Conservation (phyloP, 2,329 filamentous ascomycete genomes). For the Rugonectria rugulosa region DNA sequence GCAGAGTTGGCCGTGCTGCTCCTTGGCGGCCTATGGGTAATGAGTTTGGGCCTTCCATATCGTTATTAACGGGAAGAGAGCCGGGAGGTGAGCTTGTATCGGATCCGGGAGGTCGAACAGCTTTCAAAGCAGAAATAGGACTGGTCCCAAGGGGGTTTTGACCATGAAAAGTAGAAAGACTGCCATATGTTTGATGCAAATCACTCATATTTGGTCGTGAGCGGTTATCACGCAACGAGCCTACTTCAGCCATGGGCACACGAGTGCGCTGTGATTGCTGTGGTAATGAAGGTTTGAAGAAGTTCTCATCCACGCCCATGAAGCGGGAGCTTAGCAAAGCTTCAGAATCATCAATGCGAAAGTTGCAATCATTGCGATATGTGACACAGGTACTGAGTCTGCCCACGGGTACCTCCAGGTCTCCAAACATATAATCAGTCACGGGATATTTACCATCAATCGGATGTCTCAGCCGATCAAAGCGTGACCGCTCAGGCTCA, state of each 20-base stretch:
- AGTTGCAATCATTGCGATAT: constrained; percentile 89
- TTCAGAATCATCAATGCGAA: constrained; percentile 91
- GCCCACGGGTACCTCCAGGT: constrained; percentile 86
- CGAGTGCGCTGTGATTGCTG: constrained; percentile 55
- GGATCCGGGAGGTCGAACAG: constrained; percentile 68
- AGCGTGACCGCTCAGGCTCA: constrained; percentile 59
- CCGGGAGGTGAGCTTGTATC: constrained; percentile 67
- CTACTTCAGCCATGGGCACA: constrained; percentile 62
- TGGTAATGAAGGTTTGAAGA: constrained; percentile 80
- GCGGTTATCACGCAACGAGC: constrained; percentile 77
- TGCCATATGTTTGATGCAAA: constrained; percentile 83
- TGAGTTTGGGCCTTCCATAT: constrained; percentile 58
- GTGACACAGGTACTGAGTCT: constrained; percentile 81
- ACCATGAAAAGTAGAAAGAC: constrained; percentile 89
- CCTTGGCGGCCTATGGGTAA: constrained; percentile 56
- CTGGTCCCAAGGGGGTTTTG: constrained; percentile 80
- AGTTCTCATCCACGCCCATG: constrained; percentile 88
- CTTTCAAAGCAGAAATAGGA: constrained; percentile 82
- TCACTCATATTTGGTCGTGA: constrained; percentile 60
- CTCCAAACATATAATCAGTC: constrained; percentile 81
- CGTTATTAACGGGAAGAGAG: constrained; percentile 57
- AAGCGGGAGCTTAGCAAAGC: constrained; percentile 91
- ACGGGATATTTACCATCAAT: constrained; percentile 56
- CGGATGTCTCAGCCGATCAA: constrained; percentile 68
- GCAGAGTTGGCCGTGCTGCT: constrained; percentile 46